These are phyloP conservation scores for Melampsora larici-populina DNA, from an alignment of 1,284 basidiomycete genomes.

Conservation along the genomic window DNA sequence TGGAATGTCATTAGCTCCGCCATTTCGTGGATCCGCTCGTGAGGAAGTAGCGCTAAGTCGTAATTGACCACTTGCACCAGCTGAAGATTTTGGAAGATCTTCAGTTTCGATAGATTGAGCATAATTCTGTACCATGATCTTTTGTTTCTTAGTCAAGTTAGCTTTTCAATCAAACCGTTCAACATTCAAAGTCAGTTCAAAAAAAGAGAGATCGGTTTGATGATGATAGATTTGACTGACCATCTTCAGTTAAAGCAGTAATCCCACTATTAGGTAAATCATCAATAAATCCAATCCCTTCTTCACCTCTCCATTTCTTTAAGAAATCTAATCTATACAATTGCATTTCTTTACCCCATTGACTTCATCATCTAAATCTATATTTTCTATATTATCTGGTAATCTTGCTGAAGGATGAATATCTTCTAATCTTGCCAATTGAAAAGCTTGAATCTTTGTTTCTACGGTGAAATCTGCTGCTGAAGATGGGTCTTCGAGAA, in stretches of 20 bases:
- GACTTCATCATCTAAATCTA: constrained; percentile 41
- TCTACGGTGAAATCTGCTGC: constrained; percentile 29
- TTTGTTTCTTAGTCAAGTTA: constrained; percentile 34
- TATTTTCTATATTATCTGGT: constrained; percentile 21
- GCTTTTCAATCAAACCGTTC: not conserved
- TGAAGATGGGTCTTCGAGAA: constrained; percentile 62
- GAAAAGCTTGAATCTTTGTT: constrained; percentile 24
- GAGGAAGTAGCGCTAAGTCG: constrained; percentile 6
- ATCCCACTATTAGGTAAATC: constrained; percentile 16
- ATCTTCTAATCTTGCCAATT: constrained; percentile 24
- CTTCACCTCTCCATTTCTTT: constrained; percentile 43
- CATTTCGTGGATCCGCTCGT: constrained; percentile 22
- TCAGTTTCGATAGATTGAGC: constrained; percentile 33
- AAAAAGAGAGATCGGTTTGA: not conserved
- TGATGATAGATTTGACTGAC: not conserved
- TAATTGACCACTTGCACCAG: not conserved
- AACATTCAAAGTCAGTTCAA: not conserved
- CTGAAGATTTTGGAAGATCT: not conserved
- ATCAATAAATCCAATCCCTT: constrained; percentile 42
- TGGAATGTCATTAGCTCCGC: not conserved
- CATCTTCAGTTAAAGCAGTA: constrained; percentile 33
- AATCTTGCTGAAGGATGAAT: constrained; percentile 13
- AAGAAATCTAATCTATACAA: constrained; percentile 36
- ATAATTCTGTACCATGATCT: constrained; percentile 43
- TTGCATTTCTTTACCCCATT: constrained; percentile 44